Base-by-base conservation (phyloP, 495 filamentous ascomycete genomes). In the Aspergillus olivimuriae region DNA sequence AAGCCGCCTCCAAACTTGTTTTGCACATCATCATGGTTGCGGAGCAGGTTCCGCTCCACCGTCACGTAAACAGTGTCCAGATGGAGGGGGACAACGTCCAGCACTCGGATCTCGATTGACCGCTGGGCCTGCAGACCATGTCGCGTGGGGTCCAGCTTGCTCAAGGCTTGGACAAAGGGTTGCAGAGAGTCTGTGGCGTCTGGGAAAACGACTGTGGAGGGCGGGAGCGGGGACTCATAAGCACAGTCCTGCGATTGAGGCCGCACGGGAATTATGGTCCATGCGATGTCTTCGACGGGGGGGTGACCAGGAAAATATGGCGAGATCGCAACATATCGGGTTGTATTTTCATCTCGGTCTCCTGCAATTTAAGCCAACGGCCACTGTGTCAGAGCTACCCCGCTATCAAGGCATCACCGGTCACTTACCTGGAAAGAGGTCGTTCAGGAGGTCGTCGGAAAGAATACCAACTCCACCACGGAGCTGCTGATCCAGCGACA, bases 401-500 rank as follows among this genome's bases (percentile, higher is more conserved):
- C 24, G 24, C 24, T 28, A 11, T 6, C 6, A 28, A 16, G 33
- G 6, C 6, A 4, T 6, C 5, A 14, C 7, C 6, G 16, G 15
- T 7, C 44, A 47, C 49, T 53, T 62, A 39, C 10, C 15, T 2
- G 82, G 85, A 56, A 94, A 94, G 33, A 96, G 74, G 57, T 94
- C 84, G 21, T 73, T 70, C 46, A 85, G 88, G 24, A 98, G 73
- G 60, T 94, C 86, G 52, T 90, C 84, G 14, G 90, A 94, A 39
- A 98, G 58, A 34, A 92, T 78, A 35, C 87, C 92, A 22, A 89
- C 77, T 48, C 94, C 87, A n/a, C 86, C 87, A 66, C 83, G 87
- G 51, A 94, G 70, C 63, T 89, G 83, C 55, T 85, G 82, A 55
- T 94, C 87, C 24, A 91, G 72, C 20, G 75, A 58, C n/a, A 97